Base-by-base conservation (phyloP, 2,329 filamentous ascomycete species). In the Trichoderma guizhouense region DNA sequence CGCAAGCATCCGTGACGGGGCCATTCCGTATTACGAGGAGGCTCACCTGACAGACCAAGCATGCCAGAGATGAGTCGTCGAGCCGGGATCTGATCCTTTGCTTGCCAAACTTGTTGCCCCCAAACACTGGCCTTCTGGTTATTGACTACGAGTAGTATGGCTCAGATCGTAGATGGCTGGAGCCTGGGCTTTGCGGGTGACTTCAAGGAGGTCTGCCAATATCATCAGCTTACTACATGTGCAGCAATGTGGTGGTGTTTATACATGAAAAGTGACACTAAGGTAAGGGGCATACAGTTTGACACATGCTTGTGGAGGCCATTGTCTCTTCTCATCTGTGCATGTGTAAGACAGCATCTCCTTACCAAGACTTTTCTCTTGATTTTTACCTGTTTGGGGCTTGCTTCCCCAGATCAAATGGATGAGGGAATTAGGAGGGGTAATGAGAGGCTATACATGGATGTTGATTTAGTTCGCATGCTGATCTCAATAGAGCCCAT, bases 31-130 rank as follows among this genome's bases (percentile, higher is more conserved):
- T 61, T 53, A 62, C 57, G 30, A 43, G 43, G 39, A 53, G 53
- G 30, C 57, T 69, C 67, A 69, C 67, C 67, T 69, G 67, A 62
- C 67, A 62, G 67, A 28, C 57, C 67, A 69, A 51, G 58, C 67
- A 69, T 69, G 67, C 67, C n/a, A 53, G 67, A 69, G 57, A 69
- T 62, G 67, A 69, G 65, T 60, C 55, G 51, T 21, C 39, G 64
- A 57, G 36, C 66, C 55, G 9, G 66, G 66, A n/a, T 15, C 43
- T 69, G 66, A 60, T 69, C 66, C 63, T 57, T 61, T 55, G n/a
- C 21, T 21, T 43, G 18, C 32, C 34, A 36, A 36, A 36, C 34
- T 36, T 36, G 34, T 39, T 15, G 7, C 36, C 34, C 34, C 63
- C 39, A 43, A 39, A 12, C 30, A 14, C 43, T 21, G 28, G 7